Conservation (phyloP, 768 basidiomycete genomes). For the Rhizopogon roseolus region DNA sequence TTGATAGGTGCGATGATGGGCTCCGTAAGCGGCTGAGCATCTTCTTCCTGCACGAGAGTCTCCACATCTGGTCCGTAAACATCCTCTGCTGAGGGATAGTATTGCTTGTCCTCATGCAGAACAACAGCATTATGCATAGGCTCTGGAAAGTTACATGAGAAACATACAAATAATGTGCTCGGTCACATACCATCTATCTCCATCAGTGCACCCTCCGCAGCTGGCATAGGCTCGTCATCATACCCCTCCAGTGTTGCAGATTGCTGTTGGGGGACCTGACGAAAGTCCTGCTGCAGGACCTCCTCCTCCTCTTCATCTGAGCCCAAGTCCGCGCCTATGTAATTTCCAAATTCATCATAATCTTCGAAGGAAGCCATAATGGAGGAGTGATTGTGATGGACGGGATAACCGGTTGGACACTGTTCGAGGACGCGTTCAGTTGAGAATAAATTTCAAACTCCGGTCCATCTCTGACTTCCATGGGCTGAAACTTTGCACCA, state of each 20-base stretch:
- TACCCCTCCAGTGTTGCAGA: conserved; percentile 75
- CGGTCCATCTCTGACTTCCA: conserved; percentile 8
- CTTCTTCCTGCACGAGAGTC: conserved; percentile 97
- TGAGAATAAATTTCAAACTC: conserved; percentile 30
- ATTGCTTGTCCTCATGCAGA: conserved; percentile 96
- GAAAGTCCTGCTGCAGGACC: conserved; percentile 50
- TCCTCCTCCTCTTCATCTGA: conserved; percentile 57
- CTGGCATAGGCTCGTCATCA: conserved; percentile 63
- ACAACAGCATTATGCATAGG: conserved; percentile 79
- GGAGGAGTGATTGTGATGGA: neutral
- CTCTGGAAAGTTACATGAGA: conserved; percentile 37
- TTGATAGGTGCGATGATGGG: conserved; percentile 96
- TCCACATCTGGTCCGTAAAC: conserved; percentile 94
- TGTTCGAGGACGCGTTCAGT: conserved; percentile 17
- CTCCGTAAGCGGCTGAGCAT: conserved; percentile 90
- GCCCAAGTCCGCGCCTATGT: conserved; percentile 92
- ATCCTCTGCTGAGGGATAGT: conserved; percentile 90
- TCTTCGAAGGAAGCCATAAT: conserved; percentile 63
- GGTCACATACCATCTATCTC: conserved; percentile 68
- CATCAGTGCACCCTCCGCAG: conserved; percentile 67
- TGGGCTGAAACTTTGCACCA: neutral
- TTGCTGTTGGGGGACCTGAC: conserved; percentile 29
- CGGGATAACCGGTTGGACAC: conserved; percentile 3
- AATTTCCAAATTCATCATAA: conserved; percentile 95
- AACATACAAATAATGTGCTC: neutral